Base-by-base conservation (phyloP, 2,329 filamentous ascomycete species). In the Hortaea werneckii region DNA sequence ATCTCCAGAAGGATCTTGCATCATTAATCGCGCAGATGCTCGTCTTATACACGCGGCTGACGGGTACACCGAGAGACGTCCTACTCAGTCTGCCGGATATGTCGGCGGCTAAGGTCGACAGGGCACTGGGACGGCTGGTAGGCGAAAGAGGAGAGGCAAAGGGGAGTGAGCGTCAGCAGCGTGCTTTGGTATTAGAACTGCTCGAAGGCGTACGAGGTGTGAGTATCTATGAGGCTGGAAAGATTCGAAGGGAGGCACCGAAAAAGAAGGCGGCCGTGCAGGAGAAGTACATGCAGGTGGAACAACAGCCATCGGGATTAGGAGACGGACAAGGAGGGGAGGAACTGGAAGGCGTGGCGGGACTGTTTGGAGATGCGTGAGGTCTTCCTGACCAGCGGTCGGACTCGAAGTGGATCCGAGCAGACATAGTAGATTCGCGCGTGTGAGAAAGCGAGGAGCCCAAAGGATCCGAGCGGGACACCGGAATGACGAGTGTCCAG, bases 221-320 rank as follows among this genome's bases (percentile, higher is more conserved):
- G 5, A 90, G 88, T 57, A 86, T 98, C 46, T 86, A 89, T 6
- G 92, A 98, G 67, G 85, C 92, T 71, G 92, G 92, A 26, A 92
- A 87, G 65, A 80, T 98, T 26, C 65, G 74, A 42, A 54, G 59
- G 12, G 61, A 61, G 46, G 45, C 43, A 42, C 42, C 52, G 46
- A 48, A 48, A 44, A 56, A 54, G 46, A 61, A 59, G 52, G 63
- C 61, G 50, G 55, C 43, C 28, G 43, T 45, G 29, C 38, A 42
- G 41, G 62, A 67, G 47, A 59, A 65, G 54, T 71, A 70, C 40
- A 66, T 66, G 65, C 65, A 62, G 29, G 65, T 70, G 2, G 67
- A 72, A 44, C 58, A 64, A 50, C 37, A 37, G n/a, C 52, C 62
- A 8, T 55, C 51, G 1, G 20, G 20, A 20, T 20, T 20, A 20